phyloP scores from a whole-genome alignment of 257 asterid species.

The Solanum tacnaense region DNA sequence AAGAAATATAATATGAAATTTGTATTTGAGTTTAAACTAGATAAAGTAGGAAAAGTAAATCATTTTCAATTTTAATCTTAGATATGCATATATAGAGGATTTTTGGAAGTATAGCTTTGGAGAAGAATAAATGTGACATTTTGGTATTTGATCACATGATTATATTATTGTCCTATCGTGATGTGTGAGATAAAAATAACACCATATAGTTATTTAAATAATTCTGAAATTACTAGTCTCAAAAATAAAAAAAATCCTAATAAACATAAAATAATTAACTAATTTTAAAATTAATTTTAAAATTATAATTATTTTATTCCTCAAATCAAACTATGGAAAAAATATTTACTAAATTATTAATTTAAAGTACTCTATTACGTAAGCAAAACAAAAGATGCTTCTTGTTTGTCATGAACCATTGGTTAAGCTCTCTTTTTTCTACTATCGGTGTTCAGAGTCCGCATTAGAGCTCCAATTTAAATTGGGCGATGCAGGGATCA shows the following conservation, averaged over 20 bases:
- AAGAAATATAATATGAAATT: not conserved
- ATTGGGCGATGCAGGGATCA: too few species aligned
- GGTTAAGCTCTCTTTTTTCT: too few species aligned
- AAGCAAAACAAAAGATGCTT: not conserved
- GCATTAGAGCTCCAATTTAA: too few species aligned
- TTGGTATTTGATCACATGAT: not conserved
- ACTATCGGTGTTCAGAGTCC: too few species aligned
- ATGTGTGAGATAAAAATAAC: not conserved
- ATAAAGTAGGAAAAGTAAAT: not conserved
- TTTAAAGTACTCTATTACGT: not conserved
- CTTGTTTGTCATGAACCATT: not conserved
- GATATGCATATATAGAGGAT: not conserved
- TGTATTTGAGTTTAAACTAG: not conserved
- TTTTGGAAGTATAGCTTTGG: not conserved
- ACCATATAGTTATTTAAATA: not conserved
- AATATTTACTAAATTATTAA: not conserved
- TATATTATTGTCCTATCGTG: not conserved
- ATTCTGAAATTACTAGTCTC: not conserved
- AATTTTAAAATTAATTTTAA: not conserved
- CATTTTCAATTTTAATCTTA: not conserved
- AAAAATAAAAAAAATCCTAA: not conserved
- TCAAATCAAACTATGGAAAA: not conserved
- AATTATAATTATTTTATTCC: not conserved
- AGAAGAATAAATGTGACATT: not conserved
- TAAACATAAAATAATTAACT: not conserved